Evolutionary conservation across 1,284 basidiomycete genomes (phyloP).

Genomic region (Puccinia polysora): DNA sequence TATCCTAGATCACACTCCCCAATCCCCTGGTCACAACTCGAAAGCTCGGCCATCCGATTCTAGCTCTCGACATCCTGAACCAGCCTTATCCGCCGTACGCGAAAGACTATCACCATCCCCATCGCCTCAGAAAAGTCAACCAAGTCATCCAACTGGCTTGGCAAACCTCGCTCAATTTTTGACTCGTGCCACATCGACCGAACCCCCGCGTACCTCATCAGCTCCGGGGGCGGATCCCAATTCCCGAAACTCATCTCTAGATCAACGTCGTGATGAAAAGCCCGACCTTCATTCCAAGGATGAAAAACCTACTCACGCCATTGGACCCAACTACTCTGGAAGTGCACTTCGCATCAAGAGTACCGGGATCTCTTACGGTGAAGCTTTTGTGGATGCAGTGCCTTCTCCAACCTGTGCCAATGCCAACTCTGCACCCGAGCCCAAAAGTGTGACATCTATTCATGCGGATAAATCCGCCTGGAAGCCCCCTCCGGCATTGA

Average conservation of each 20-base stretch:
- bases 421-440: background rate
- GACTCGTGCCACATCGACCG: conserved; percentile 5
- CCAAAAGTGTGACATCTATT: background rate
- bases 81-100: background rate
- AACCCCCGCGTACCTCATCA: conserved; percentile 10
- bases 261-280: background rate
- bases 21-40: background rate
- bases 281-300: background rate
- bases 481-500: conserved; percentile 23
- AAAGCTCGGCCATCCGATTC: no score
- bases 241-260: background rate
- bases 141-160: conserved; percentile 11
- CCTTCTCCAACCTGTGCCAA: conserved; percentile 13
- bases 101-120: background rate
- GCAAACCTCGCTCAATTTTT: conserved; percentile 30
- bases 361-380: conserved; percentile 21
- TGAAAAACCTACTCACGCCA: background rate
- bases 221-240: background rate
- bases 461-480: background rate
- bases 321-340: conserved; percentile 13
- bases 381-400: conserved; percentile 21
- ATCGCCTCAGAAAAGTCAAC: background rate
- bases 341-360: conserved; percentile 39
- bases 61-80: background rate
- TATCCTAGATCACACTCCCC: no score